Evolutionary conservation across 345 rosid species (phyloP), one percentile per base, ranked within the genome.

Genomic region (Leavenworthia alabamica): DNA sequence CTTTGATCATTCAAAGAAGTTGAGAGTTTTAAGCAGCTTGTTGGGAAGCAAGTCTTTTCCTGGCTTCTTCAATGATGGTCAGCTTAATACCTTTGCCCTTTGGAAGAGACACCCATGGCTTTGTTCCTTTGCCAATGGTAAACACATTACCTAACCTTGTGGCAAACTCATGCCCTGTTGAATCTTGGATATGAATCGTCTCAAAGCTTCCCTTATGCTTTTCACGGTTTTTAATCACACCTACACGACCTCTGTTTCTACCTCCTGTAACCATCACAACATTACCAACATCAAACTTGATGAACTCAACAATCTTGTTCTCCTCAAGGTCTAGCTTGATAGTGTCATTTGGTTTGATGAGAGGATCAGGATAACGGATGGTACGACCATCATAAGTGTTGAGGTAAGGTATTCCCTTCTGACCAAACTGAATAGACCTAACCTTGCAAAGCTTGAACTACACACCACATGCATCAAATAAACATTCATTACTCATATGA

Each of bases 231-330:
- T 89, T 89, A 14, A 89, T 77, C 46, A 86, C 77, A 31, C 96
- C 96, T 8, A 84, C 94, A 51, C 94, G 85, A 27, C 94, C 96
- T 68, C 89, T 86, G 78, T 89, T 89, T 70, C 96, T 82, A 3
- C 96, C 96, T 8, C 94, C 96, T 0, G 96, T 89, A 16, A 89
- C 96, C 96, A 84, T 89, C 71, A 89, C 94, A 50, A 89, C 94
- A 41, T 89, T 89, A 9, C 96, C 96, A 0, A 86, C 90, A 45
- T 89, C 96, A 51, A 86, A 86, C 80, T 86, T 84, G 77, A 89
- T 82, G 78, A 89, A 84, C 35, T 89, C 96, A 0, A 67, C 70
- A 26, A 89, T 84, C 80, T 89, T 89, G 81, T 80, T 77, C 56
- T 37, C 74, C 72, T 86, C 96, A 1, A 89, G 76, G 68, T 89